Conservation (phyloP, 352 stramenopile species). For the Peronosclerospora sorghi region DNA sequence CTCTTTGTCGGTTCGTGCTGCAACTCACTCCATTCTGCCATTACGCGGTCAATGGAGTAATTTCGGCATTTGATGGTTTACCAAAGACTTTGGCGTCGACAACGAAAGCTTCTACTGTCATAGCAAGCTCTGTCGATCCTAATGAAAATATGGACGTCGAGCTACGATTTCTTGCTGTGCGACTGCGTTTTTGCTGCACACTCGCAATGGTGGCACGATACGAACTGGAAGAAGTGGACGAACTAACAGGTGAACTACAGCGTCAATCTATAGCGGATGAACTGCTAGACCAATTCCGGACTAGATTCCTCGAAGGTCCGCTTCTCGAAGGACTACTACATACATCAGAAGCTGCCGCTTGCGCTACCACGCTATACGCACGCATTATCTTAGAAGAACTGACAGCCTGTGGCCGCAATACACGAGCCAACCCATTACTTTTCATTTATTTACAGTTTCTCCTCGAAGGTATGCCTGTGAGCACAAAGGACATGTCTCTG, state of each 20-base stretch:
- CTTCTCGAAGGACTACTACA: conserved; percentile 58
- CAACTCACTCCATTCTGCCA: conserved; percentile 81
- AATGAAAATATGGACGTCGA: conserved; percentile 36
- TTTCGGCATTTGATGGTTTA: conserved; percentile 67
- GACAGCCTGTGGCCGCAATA: conserved; percentile 52
- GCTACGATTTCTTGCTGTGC: conserved; percentile 41
- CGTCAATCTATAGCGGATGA: conserved; percentile 62
- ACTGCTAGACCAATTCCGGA: conserved; percentile 57
- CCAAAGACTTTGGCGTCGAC: conserved; percentile 48
- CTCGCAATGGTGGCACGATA: conserved; percentile 72
- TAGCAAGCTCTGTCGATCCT: conserved; percentile 8
- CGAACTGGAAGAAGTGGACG: conserved; percentile 41
- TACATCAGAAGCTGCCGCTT: conserved; percentile 52
- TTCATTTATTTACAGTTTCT: conserved; percentile 73
- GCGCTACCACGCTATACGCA: conserved; percentile 62
- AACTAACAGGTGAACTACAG: conserved; percentile 27
- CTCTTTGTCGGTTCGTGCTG: conserved; percentile 73
- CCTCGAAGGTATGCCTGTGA: conserved; percentile 24
- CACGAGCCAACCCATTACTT: conserved; percentile 63
- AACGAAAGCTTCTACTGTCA: conserved; percentile 10
- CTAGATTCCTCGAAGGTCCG: conserved; percentile 56
- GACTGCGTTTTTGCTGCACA: conserved; percentile 78
- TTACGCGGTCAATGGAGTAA: conserved; percentile 78
- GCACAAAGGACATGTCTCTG: neutral
- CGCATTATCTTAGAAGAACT: conserved; percentile 75